Evolutionary conservation across 441 rosid genomes (phyloP), one percentile per base, ranked within the genome.

Genomic region (Manihot esculenta): DNA sequence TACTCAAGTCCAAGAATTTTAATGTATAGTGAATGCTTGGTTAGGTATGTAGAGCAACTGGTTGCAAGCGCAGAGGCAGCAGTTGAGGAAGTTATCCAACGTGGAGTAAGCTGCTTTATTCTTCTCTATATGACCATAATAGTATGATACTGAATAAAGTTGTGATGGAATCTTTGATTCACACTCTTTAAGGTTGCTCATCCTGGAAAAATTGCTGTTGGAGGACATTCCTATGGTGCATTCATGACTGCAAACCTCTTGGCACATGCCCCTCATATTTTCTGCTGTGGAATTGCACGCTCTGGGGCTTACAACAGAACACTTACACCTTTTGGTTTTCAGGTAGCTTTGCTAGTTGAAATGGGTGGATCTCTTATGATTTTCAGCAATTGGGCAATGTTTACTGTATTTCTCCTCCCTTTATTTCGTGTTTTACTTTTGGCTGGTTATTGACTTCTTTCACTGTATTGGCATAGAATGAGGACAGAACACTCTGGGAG

Each of bases 231-330:
- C 6, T 94, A 94, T 81, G 99, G 99, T 72, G 99, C 99, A 77
- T 94, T 94, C 81, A 92, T 94, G 99, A 85, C 98, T 20, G 97
- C 96, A 70, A 94, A 94, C 81, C 98, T 94, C 66, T 84, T 92
- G 71, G 99, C 97, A 50, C 97, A 92, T 77, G 98, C 99, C 74
- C 96, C 99, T 74, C 94, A 94, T 83, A 94, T 94, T 75, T 94
- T 94, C 90, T 74, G 86, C 67, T 92, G 99, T 60, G 98, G 98
- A 71, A 82, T 94, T 64, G 99, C 98, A 76, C 93, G 99, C 33
- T 94, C 99, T 62, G 98, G 99, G 59, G 99, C 99, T 79, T 92
- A 92, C 85, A 94, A 94, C 73, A 86, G 99, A 86, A 94, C 99
- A 54, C 97, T 94, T 49, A 90, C 99, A 7, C 98, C 99, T 49